Base-by-base conservation (phyloP, 2,329 filamentous ascomycete genomes). In the Nothophaeocryptopus gaeumannii region DNA sequence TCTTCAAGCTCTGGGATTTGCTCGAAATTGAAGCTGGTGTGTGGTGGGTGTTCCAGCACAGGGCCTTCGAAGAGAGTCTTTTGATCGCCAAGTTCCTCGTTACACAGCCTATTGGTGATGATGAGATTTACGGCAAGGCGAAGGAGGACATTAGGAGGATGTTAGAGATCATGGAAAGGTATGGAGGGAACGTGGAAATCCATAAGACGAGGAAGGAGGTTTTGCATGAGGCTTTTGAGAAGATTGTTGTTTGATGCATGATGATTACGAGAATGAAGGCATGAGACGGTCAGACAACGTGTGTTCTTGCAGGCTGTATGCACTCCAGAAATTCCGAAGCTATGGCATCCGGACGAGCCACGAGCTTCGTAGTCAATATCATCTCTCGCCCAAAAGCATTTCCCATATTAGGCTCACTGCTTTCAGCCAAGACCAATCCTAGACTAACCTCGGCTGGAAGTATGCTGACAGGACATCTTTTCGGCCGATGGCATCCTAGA, bases 41-140 rank as follows among this genome's bases (percentile, higher is more conserved):
- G 1, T 91, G 87, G 87, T 92, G 87, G 87, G 86, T 89, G 0
- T 89, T 90, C 58, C 88, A 89, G 65, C 88, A 91, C 64, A 75
- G 88, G 1, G 87, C 87, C 0, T 91, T 91, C 63, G 76, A 91
- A 45, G 87, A 91, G 72, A 69, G 87, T 43, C 44, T 65, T n/a
- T 39, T 63, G 12, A 63, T 65, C 8, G 60, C 56, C 16, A 58
- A 60, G 39, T 48, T 64, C 14, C 45, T 65, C 20, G 48, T 55
- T 1, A 45, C 46, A 5, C 43, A 48, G 9, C 43, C 47, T 5
- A 51, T 54, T 14, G 42, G n/a, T 8, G 35, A 47, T 16, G 58
- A 70, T 62, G 8, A 54, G 65, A 38, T 70, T 61, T 55, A 66
- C 62, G 53, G 52, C 50, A 50, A 63, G 39, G 73, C 72, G 12